Conservation (phyloP, 2,329 filamentous ascomycete species). For the Hypoxylon sp. region DNA sequence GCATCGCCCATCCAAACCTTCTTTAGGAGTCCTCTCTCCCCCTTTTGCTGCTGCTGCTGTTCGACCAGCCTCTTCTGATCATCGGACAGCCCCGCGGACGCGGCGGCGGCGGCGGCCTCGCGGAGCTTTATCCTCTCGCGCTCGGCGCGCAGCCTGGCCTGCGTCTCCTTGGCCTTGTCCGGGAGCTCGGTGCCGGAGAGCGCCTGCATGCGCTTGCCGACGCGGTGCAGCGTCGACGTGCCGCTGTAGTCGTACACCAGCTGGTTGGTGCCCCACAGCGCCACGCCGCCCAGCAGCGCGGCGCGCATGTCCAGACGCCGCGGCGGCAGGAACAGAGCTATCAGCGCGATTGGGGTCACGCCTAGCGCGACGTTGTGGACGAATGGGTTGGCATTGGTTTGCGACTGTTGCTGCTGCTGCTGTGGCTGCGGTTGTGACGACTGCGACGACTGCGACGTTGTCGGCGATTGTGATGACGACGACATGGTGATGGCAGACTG, state of each 20-base stretch:
- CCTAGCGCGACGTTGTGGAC: conserved; percentile 60
- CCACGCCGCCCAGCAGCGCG: conserved; percentile 58
- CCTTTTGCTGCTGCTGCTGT: conserved; percentile 31
- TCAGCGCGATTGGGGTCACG: conserved; percentile 56
- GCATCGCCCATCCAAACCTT: conserved; percentile 68
- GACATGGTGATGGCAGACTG: neutral
- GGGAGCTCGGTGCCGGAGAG: conserved; percentile 64
- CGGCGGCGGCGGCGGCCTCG: conserved; percentile 17
- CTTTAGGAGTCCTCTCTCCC: conserved; percentile 49
- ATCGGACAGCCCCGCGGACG: conserved; percentile 29
- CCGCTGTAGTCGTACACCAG: conserved; percentile 66
- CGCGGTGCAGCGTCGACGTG: conserved; percentile 59
- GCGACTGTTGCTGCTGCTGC: conserved; percentile 9
- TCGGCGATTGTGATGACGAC: conserved; percentile 7
- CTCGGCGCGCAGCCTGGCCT: conserved; percentile 58
- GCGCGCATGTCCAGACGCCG: conserved; percentile 61
- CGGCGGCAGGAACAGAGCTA: conserved; percentile 61
- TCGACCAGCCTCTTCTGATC: conserved; percentile 41
- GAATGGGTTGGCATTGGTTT: conserved; percentile 43
- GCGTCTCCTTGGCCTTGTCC: conserved; percentile 61
- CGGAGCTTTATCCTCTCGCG: conserved; percentile 27
- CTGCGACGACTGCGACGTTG: too few species aligned
- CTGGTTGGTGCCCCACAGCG: conserved; percentile 63
- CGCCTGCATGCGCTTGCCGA: conserved; percentile 53
- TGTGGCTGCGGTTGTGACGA: conserved; percentile 4